Evolutionary conservation across 2,329 filamentous ascomycete species (phyloP).

Genomic region (Colletotrichum orchidophilum): DNA sequence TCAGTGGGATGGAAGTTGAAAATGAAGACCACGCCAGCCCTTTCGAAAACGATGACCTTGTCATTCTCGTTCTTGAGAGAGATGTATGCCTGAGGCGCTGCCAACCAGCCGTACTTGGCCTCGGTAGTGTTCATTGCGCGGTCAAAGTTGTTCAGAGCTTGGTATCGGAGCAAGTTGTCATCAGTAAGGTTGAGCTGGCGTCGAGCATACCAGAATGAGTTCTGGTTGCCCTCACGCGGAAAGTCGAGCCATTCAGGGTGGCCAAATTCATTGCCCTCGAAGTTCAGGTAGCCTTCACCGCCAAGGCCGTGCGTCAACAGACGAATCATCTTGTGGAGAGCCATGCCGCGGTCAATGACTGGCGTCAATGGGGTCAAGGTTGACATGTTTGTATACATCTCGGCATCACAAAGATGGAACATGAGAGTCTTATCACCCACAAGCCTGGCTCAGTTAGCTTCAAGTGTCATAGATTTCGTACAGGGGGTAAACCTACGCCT

Average conservation of each 20-base stretch:
- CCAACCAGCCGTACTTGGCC: conserved; percentile 90
- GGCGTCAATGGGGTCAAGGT: conserved; percentile 83
- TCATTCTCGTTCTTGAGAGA: conserved; percentile 93
- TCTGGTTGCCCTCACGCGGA: conserved; percentile 89
- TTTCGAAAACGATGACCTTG: conserved; percentile 96
- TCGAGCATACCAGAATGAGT: conserved; percentile 94
- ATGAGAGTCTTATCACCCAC: conserved; percentile 97
- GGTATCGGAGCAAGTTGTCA: conserved; percentile 85
- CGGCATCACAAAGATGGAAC: conserved; percentile 97
- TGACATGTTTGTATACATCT: conserved; percentile 99
- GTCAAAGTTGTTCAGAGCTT: conserved; percentile 94
- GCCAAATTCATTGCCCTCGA: conserved; percentile 98
- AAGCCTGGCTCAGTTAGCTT: conserved; percentile 62
- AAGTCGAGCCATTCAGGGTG: conserved; percentile 99
- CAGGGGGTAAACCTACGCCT: conserved; percentile 74
- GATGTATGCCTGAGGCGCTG: conserved; percentile 86
- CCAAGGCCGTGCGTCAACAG: conserved; percentile 91
- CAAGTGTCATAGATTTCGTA: neutral
- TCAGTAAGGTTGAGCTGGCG: conserved; percentile 94
- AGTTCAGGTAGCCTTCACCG: conserved; percentile 97
- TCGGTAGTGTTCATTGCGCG: conserved; percentile 89
- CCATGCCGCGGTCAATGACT: conserved; percentile 88
- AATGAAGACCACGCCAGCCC: conserved; percentile 87
- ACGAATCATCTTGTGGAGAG: conserved; percentile 97
- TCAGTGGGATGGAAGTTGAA: conserved; percentile 93